Evolutionary conservation across 176 grass and related monocot genomes (phyloP).

Genomic region (Musa schizocarpa): DNA sequence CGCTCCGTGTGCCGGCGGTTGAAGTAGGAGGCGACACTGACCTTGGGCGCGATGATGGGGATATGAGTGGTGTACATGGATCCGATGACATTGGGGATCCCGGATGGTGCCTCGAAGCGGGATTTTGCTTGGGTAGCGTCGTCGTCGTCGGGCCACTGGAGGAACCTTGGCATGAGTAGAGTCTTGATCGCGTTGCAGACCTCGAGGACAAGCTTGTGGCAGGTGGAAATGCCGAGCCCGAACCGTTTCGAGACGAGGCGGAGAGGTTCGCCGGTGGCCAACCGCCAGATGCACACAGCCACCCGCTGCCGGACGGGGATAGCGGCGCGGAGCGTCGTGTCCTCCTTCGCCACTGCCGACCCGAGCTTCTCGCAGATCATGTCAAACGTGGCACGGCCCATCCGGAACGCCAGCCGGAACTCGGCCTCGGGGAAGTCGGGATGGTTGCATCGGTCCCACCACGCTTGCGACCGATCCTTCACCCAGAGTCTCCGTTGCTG

Average conservation of each 20-base stretch:
- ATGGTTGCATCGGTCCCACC: conserved; percentile 70
- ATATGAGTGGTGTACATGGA: conserved; percentile 92
- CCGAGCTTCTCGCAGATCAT: conserved; percentile 76
- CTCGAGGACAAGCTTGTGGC: conserved; percentile 88
- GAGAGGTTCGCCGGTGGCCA: conserved; percentile 84
- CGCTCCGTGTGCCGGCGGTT: conserved; percentile 82
- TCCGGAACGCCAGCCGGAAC: conserved; percentile 61
- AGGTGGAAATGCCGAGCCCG: conserved; percentile 90
- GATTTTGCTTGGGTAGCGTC: conserved; percentile 33
- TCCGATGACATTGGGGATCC: conserved; percentile 44
- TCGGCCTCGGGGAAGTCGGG: conserved; percentile 65
- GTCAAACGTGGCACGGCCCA: conserved; percentile 68
- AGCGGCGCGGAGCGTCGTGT: conserved; percentile 88
- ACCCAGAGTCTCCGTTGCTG: conserved; percentile 80
- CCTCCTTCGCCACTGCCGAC: conserved; percentile 69
- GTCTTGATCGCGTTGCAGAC: conserved; percentile 79
- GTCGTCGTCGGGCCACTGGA: conserved; percentile 57
- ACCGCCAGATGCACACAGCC: conserved; percentile 84
- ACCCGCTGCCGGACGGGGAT: conserved; percentile 79
- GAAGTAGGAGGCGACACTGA: conserved; percentile 79
- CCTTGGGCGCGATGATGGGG: conserved; percentile 94
- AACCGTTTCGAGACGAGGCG: conserved; percentile 82
- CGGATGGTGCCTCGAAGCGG: conserved; percentile 34
- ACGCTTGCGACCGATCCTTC: conserved; percentile 69
- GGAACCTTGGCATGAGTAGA: conserved; percentile 71